phyloP scores from a whole-genome alignment of 1,284 basidiomycete species.

The Apiotrichum montevideense region DNA sequence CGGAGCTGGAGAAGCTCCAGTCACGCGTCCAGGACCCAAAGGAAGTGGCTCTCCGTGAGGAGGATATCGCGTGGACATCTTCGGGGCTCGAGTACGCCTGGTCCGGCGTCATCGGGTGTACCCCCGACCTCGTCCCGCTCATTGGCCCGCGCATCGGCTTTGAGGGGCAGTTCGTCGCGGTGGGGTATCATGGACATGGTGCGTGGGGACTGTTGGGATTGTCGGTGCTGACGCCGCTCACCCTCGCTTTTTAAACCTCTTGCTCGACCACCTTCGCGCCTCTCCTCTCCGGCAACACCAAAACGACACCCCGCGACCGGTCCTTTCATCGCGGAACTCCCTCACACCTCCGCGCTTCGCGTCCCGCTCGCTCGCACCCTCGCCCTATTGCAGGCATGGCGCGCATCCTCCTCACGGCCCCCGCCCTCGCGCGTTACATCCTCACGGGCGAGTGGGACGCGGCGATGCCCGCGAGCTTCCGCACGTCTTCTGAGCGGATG shows the following conservation, averaged over 20 bases:
- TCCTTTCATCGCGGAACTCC: too few relatives aligned
- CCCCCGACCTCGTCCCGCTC: constrained; percentile 35
- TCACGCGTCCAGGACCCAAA: too few relatives aligned
- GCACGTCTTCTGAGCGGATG: constrained; percentile 26
- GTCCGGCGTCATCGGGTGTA: constrained; percentile 37
- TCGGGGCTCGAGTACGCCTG: constrained; percentile 36
- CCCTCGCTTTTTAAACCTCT: too few relatives aligned
- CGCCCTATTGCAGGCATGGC: constrained; percentile 26
- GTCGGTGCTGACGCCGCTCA: too few relatives aligned
- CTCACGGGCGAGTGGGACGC: constrained; percentile 28
- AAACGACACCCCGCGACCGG: too few relatives aligned
- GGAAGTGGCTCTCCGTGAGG: too few relatives aligned
- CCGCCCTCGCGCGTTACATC: constrained; percentile 30
- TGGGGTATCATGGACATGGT: constrained; percentile 41
- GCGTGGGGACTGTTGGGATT: constrained; percentile 6
- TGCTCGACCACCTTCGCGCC: too few relatives aligned
- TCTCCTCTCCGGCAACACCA: too few relatives aligned
- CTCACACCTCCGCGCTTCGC: too few relatives aligned
- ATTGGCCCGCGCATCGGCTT: constrained; percentile 32
- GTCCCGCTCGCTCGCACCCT: too few relatives aligned
- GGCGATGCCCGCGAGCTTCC: constrained; percentile 31
- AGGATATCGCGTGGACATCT: too few relatives aligned
- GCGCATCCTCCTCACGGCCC: constrained; percentile 41
- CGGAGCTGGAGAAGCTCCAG: too few relatives aligned
- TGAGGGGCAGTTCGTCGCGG: constrained; percentile 33